A percentile compares a stretch with the other conserved stretches of the same genome.
Evolutionary conservation across 768 basidiomycete genomes (phyloP).

Genomic region (Suillus weaverae): DNA sequence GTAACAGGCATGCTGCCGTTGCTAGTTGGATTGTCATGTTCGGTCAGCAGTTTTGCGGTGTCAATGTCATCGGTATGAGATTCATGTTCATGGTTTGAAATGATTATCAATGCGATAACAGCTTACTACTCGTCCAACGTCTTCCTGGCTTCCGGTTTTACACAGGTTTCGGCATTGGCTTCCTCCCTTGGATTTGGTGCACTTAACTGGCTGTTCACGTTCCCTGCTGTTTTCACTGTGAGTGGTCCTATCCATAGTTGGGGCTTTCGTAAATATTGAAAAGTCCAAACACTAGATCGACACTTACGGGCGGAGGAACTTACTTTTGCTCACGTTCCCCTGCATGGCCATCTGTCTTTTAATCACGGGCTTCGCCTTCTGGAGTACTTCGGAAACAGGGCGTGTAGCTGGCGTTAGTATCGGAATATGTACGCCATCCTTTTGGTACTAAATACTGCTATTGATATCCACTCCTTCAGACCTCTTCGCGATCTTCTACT

Average conservation of each 20-base stretch:
- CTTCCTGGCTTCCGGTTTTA: slow-evolving; percentile 62
- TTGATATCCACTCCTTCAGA: slow-evolving; percentile 26
- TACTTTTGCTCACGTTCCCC: slow-evolving; percentile 78
- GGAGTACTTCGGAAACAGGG: slow-evolving; percentile 37
- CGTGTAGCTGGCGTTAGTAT: slow-evolving; percentile 52
- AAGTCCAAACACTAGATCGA: slow-evolving; percentile 49
- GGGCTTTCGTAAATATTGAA: slow-evolving; percentile 9
- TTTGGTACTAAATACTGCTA: too few species aligned
- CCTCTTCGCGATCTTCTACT: slow-evolving; percentile 67
- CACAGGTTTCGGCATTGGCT: slow-evolving; percentile 52
- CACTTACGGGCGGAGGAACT: slow-evolving; percentile 75
- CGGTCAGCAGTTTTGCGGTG: slow-evolving; percentile 81
- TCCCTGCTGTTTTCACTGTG: slow-evolving; percentile 62
- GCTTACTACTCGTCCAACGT: slow-evolving; percentile 83
- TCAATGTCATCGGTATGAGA: slow-evolving; percentile 57
- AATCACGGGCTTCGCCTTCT: slow-evolving; percentile 73
- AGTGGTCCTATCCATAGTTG: slow-evolving; percentile 22
- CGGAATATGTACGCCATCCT: slow-evolving; percentile 41
- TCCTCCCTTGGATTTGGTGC: slow-evolving; percentile 69
- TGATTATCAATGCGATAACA: slow-evolving; percentile 17
- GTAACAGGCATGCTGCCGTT: slow-evolving; percentile 63
- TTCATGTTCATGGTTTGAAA: background rate
- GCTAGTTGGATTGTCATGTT: slow-evolving; percentile 73
- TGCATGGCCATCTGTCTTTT: slow-evolving; percentile 77
- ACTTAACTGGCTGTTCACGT: slow-evolving; percentile 64